phyloP scores from a whole-genome alignment of 2,329 filamentous ascomycete species.

The Hymenoscyphus albidus region DNA sequence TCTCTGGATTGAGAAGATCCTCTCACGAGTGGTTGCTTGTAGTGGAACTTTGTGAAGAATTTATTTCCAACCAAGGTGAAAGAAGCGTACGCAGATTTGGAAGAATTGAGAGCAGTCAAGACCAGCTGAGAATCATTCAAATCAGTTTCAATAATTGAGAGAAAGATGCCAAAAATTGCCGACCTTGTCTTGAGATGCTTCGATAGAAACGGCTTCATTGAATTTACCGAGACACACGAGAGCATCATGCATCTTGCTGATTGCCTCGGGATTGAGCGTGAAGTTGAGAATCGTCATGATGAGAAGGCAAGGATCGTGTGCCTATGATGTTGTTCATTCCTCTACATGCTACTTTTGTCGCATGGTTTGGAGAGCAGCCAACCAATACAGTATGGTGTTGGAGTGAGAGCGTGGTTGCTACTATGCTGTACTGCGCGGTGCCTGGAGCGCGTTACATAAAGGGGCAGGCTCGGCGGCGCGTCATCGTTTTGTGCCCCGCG shows the following conservation, averaged over 20 bases:
- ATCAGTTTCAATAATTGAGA: conserved; percentile 2
- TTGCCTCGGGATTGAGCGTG: conserved; percentile 69
- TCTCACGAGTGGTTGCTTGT: conserved; percentile 42
- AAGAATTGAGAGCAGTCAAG: conserved; percentile 72
- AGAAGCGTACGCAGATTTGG: conserved; percentile 74
- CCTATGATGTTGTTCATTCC: not conserved
- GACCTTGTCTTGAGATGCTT: conserved; percentile 39
- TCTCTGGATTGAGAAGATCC: conserved; percentile 22
- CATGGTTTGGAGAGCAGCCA: not conserved
- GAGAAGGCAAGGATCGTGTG: not conserved
- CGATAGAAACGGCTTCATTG: conserved; percentile 72
- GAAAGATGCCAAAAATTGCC: conserved; percentile 9
- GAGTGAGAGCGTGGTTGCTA: not conserved
- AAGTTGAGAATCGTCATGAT: conserved; percentile 65
- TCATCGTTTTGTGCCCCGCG: conserved; percentile 15
- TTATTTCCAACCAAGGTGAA: conserved; percentile 62
- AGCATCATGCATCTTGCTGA: conserved; percentile 66
- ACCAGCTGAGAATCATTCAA: conserved; percentile 50
- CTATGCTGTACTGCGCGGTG: not conserved
- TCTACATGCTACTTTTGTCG: not conserved
- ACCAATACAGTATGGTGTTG: not conserved
- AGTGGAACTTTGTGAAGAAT: conserved; percentile 73
- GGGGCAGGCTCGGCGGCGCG: conserved; percentile 4
- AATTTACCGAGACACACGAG: conserved; percentile 74
- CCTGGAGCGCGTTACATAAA: not conserved